phyloP scores from a whole-genome alignment of 257 asterid genomes.

The Buddleja alternifolia region DNA sequence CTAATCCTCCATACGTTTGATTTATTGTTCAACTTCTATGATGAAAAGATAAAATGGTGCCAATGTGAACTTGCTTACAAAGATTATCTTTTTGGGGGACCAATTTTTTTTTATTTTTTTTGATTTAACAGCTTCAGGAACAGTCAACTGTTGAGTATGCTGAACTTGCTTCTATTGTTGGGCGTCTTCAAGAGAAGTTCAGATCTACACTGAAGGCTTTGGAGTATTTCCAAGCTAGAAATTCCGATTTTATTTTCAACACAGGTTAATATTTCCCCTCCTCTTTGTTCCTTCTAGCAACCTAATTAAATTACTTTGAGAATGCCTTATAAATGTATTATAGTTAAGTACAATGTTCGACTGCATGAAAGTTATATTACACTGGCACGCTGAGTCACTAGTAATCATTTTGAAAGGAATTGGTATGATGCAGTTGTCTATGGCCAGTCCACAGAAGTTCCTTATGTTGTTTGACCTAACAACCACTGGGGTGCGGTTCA shows the following conservation, averaged over 20 bases:
- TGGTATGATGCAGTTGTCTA: not conserved
- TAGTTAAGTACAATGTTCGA: not conserved
- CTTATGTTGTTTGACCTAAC: too few relatives aligned
- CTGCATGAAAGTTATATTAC: not conserved
- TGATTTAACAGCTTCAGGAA: constrained; percentile 55
- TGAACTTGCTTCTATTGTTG: constrained; percentile 57
- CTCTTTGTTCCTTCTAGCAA: constrained; percentile 9
- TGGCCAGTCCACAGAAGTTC: too few relatives aligned
- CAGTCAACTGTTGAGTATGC: constrained; percentile 52
- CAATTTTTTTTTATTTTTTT: not conserved
- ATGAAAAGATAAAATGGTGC: too few relatives aligned
- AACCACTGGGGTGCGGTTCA: too few relatives aligned
- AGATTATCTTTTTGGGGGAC: not conserved
- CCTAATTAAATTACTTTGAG: not conserved
- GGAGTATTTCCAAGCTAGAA: constrained; percentile 69
- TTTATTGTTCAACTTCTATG: not conserved
- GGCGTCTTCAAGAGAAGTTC: constrained; percentile 63
- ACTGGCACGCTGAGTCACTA: not conserved
- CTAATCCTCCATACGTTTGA: constrained; percentile 18
- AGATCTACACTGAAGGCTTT: constrained; percentile 53
- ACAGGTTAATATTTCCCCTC: constrained; percentile 58
- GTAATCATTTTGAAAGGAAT: not conserved
- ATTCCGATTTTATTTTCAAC: constrained; percentile 81
- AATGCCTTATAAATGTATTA: not conserved
- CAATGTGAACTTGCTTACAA: not conserved